phyloP scores from a whole-genome alignment of 208 protist species.

The Trypanosomatidae sp. region DNA sequence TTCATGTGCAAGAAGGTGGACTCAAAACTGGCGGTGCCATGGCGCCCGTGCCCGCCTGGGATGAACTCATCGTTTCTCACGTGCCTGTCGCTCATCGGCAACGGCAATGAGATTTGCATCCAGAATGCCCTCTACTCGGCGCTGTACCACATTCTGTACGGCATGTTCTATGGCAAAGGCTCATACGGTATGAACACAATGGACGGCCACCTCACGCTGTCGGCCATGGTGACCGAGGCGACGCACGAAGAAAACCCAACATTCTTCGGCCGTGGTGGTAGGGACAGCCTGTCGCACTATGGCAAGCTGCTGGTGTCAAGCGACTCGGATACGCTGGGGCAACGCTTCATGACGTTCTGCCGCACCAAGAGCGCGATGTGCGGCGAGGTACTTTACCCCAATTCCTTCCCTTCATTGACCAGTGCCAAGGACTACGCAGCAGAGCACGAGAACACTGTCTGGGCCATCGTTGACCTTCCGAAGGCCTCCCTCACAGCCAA shows the following conservation, averaged over 20 bases:
- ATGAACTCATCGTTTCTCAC: neutral
- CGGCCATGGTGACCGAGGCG: slow-evolving; percentile 46
- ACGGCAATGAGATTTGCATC: slow-evolving; percentile 37
- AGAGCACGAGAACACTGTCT: slow-evolving; percentile 54
- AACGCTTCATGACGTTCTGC: slow-evolving; percentile 58
- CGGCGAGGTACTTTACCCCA: slow-evolving; percentile 42
- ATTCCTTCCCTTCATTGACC: slow-evolving; percentile 38
- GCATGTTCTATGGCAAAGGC: slow-evolving; percentile 41
- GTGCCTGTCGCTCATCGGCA: slow-evolving; percentile 40
- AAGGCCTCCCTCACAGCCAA: slow-evolving; percentile 10
- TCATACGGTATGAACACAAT: slow-evolving; percentile 38
- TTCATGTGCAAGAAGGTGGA: slow-evolving; percentile 21
- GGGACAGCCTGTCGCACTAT: slow-evolving; percentile 59
- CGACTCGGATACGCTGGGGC: slow-evolving; percentile 27
- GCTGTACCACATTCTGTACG: slow-evolving; percentile 30
- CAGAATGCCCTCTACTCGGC: neutral
- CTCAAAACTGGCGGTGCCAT: slow-evolving; percentile 19
- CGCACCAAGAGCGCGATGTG: slow-evolving; percentile 43
- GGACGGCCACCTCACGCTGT: slow-evolving; percentile 56
- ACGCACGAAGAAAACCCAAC: slow-evolving; percentile 28
- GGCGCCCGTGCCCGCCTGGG: slow-evolving; percentile 22
- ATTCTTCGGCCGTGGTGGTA: slow-evolving; percentile 52
- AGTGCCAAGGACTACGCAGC: slow-evolving; percentile 55
- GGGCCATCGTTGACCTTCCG: slow-evolving; percentile 71
- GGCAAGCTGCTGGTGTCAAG: slow-evolving; percentile 68